A percentile compares a stretch with the other conserved stretches of the same genome.
Conservation (phyloP, 306 rosid genomes). For the Glycine soja region DNA sequence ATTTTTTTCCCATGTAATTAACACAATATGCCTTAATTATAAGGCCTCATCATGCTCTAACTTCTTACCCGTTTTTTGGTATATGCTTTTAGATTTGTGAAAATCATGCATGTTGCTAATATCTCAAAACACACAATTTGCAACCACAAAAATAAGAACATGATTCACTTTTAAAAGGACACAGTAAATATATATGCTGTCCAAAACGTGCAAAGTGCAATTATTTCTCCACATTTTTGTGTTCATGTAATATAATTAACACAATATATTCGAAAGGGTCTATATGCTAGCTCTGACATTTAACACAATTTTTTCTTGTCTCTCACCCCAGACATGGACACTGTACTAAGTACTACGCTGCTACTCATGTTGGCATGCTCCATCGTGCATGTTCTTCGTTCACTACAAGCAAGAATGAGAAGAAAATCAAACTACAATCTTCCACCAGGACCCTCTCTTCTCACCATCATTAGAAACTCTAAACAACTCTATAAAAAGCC, state of each 20-base stretch:
- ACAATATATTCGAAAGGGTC: background rate
- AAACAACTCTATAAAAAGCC: slow-evolving; percentile 22
- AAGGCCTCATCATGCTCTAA: too few relatives aligned
- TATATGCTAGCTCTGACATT: too few relatives aligned
- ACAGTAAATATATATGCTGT: too few relatives aligned
- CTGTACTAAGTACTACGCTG: background rate
- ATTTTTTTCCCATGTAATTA: too few relatives aligned
- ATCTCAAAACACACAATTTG: background rate
- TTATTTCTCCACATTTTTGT: background rate
- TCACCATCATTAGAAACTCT: slow-evolving; percentile 3
- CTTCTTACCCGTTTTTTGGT: too few relatives aligned
- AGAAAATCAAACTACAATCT: slow-evolving; percentile 1
- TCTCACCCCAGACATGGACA: background rate
- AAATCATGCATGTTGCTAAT: too few relatives aligned
- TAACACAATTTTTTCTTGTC: background rate
- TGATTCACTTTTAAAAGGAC: background rate
- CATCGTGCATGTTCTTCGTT: background rate
- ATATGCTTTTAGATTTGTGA: too few relatives aligned
- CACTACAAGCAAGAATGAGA: background rate
- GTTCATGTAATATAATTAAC: background rate
- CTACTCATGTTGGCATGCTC: slow-evolving; percentile 1
- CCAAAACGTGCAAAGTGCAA: too few relatives aligned
- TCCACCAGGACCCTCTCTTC: slow-evolving; percentile 38
- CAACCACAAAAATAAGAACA: background rate
- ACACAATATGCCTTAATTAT: too few relatives aligned